These are phyloP conservation scores for Fusarium liriodendri DNA, from an alignment of 2,329 filamentous ascomycete genomes.

Conservation along the genomic window DNA sequence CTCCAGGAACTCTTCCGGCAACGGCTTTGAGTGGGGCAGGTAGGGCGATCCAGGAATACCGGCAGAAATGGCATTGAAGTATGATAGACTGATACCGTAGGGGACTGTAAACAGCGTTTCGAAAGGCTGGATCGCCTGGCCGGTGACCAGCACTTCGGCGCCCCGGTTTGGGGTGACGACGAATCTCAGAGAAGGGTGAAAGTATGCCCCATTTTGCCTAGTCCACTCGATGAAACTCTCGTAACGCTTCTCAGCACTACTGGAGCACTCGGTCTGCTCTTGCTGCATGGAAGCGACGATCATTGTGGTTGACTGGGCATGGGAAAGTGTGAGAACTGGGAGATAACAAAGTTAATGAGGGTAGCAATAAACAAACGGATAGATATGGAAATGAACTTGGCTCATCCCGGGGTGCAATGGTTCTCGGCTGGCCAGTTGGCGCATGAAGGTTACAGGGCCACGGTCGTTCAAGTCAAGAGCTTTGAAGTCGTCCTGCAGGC, in stretches of 20 bases:
- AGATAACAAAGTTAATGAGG: background rate
- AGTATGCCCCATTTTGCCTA: background rate
- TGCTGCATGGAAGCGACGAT: background rate
- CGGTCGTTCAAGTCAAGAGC: background rate
- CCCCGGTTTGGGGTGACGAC: background rate
- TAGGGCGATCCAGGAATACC: background rate
- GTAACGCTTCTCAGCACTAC: background rate
- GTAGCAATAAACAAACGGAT: background rate
- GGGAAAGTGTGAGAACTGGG: background rate
- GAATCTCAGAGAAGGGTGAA: background rate
- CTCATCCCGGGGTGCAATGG: background rate
- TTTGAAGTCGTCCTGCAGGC: background rate
- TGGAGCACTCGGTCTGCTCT: background rate
- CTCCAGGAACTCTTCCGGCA: background rate
- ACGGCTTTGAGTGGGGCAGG: background rate
- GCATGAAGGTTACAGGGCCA: background rate
- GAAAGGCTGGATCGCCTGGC: background rate
- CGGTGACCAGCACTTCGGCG: background rate
- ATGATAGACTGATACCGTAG: background rate
- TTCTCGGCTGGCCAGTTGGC: background rate
- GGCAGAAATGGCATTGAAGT: background rate
- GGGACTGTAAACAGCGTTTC: background rate
- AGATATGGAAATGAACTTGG: background rate
- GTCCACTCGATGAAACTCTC: background rate
- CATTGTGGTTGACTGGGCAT: background rate